Conservation (phyloP, 306 rosid genomes). For the Glycyrrhiza uralensis region DNA sequence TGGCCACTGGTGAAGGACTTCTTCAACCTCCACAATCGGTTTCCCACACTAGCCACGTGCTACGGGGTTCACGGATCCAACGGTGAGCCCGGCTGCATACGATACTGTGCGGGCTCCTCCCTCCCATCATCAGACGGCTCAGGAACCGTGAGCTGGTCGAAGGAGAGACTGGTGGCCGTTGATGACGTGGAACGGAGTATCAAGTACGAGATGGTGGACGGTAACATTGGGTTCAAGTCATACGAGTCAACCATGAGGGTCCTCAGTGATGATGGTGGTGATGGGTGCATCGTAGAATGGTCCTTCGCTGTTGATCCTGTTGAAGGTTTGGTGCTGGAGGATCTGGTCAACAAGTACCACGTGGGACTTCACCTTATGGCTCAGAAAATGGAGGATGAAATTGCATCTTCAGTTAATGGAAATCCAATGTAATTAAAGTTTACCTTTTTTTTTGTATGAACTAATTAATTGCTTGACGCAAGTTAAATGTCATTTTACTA, state of each 20-base stretch:
- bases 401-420: not conserved
- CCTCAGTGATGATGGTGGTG: not conserved
- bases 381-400: slow-evolving; percentile 39
- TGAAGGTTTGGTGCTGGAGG: slow-evolving; percentile 31
- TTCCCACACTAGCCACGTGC: slow-evolving; percentile 45
- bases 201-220: slow-evolving; percentile 49
- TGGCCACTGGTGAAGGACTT: slow-evolving; percentile 60
- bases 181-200: slow-evolving; percentile 34
- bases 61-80: slow-evolving; percentile 49
- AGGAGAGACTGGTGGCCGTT: slow-evolving; percentile 50
- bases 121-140: slow-evolving; percentile 39
- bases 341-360: slow-evolving; percentile 37
- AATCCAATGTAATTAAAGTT: no score
- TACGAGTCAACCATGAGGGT: slow-evolving; percentile 40
- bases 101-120: slow-evolving; percentile 53
- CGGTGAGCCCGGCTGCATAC: slow-evolving; percentile 54
- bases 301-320: slow-evolving; percentile 42
- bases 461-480: no score
- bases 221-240: slow-evolving; percentile 54
- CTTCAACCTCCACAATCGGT: slow-evolving; percentile 59
- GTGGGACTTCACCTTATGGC: slow-evolving; percentile 37
- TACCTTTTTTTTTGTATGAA: no score
- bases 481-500: no score
- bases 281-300: slow-evolving; percentile 56
- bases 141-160: slow-evolving; percentile 41